Percentiles rank a stretch among this genome's conserved stretches.
Evolutionary conservation across 129 eudicot genomes (phyloP).

Genomic region (Calendula officinalis): DNA sequence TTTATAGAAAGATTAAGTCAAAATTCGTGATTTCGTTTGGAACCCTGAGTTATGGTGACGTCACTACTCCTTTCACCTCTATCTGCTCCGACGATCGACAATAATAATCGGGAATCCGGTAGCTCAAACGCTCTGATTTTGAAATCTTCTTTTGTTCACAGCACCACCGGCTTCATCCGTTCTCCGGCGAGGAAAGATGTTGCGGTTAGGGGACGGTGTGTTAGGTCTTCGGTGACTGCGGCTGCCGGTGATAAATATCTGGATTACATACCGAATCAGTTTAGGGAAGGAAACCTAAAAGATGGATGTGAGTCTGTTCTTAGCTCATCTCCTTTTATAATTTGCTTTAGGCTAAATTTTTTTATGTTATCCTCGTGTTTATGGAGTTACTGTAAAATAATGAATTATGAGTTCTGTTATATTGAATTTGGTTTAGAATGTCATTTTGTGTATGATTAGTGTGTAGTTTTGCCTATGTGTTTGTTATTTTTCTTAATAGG

Average conservation of each 20-base stretch:
- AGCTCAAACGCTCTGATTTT: slow-evolving; percentile 3
- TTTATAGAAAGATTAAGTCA: neutral
- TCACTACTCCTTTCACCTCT: slow-evolving; percentile 49
- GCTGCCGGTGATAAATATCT: slow-evolving; percentile 33
- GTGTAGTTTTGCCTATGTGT: neutral
- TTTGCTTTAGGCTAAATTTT: neutral
- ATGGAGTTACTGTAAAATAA: neutral
- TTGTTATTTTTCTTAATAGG: too few relatives aligned
- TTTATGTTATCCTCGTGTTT: neutral
- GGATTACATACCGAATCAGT: slow-evolving; percentile 69
- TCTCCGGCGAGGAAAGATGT: slow-evolving; percentile 26
- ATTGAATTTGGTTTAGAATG: neutral
- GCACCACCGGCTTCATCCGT: slow-evolving; percentile 22
- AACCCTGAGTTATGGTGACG: slow-evolving; percentile 37
- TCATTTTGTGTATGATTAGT: slow-evolving; percentile 3
- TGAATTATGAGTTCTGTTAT: neutral
- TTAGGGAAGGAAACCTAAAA: slow-evolving; percentile 70
- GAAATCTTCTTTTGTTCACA: slow-evolving; percentile 46
- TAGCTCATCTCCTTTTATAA: neutral
- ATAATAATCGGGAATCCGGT: slow-evolving; percentile 29
- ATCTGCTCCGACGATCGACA: slow-evolving; percentile 37
- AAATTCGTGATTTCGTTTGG: neutral
- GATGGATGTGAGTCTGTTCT: slow-evolving; percentile 59
- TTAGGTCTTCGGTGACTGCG: slow-evolving; percentile 47
- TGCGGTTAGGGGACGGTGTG: slow-evolving; percentile 31